Conservation (phyloP, 495 filamentous ascomycete species). For the Talaromyces borbonicus region DNA sequence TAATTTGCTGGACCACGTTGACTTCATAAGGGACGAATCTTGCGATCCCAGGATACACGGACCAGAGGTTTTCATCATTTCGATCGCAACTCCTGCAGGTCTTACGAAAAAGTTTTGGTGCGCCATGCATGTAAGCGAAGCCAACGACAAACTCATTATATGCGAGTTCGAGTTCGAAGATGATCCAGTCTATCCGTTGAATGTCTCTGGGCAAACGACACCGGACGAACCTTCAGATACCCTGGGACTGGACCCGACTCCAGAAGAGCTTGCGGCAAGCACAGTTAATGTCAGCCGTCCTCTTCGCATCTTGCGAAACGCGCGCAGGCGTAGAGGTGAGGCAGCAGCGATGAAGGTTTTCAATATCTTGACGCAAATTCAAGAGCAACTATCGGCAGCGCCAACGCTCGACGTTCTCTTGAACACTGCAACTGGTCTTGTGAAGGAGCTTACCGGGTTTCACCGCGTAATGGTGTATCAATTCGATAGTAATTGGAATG, state of each 20-base stretch:
- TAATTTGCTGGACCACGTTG: constrained; percentile 73
- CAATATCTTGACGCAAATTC: constrained; percentile 81
- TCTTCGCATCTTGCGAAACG: constrained; percentile 67
- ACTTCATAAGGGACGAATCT: constrained; percentile 72
- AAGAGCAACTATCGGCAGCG: constrained; percentile 66
- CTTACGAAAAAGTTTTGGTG: constrained; percentile 70
- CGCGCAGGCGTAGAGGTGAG: constrained; percentile 68
- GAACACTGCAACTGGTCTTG: constrained; percentile 27
- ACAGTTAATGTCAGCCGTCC: constrained; percentile 55
- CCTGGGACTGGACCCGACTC: constrained; percentile 53
- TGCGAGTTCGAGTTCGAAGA: constrained; percentile 92
- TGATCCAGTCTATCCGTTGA: constrained; percentile 61
- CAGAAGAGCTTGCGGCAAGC: constrained; percentile 63
- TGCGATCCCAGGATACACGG: constrained; percentile 60
- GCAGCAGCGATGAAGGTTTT: constrained; percentile 90
- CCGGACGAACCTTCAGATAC: constrained; percentile 64
- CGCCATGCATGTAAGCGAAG: constrained; percentile 64
- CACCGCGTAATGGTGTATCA: constrained; percentile 92
- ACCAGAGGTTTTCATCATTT: constrained; percentile 78
- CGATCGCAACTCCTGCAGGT: constrained; percentile 45
- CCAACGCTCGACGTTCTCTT: constrained; percentile 48
- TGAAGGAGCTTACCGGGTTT: constrained; percentile 87
- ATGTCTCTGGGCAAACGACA: constrained; percentile 42
- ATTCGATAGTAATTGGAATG: constrained; percentile 55
- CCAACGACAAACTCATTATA: constrained; percentile 61